These are phyloP conservation scores for Euphorbia corollata DNA, from an alignment of 441 rosid genomes.

Conservation along the genomic window DNA sequence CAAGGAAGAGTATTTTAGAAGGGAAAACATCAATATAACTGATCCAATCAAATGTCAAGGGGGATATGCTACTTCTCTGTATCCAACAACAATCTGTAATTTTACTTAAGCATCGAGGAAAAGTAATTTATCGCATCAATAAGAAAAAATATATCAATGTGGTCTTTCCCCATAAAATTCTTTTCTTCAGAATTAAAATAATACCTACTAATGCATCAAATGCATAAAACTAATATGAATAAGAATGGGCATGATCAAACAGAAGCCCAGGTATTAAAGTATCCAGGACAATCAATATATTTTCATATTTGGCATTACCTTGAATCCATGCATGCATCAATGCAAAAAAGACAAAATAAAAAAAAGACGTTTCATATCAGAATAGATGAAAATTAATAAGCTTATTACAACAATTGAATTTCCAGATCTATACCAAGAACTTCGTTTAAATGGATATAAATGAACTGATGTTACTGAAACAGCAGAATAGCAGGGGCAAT, in stretches of 20 bases:
- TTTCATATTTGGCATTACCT: background rate
- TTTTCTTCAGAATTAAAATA: background rate
- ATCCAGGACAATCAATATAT: background rate
- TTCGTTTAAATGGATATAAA: slow-evolving; percentile 5
- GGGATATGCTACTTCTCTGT: slow-evolving; percentile 4
- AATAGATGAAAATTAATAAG: background rate
- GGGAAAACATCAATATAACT: background rate
- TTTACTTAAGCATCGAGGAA: background rate
- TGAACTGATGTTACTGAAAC: background rate
- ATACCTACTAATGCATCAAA: background rate
- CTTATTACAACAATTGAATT: slow-evolving; percentile 1
- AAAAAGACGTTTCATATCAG: background rate
- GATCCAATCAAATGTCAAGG: background rate
- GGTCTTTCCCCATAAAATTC: background rate
- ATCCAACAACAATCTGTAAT: background rate
- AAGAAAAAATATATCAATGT: background rate
- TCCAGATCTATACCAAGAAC: slow-evolving; percentile 5
- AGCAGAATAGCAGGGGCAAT: background rate
- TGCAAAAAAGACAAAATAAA: background rate
- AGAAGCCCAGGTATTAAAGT: background rate
- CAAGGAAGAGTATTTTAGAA: background rate
- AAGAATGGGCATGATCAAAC: slow-evolving; percentile 2
- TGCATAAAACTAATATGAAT: slow-evolving; percentile 3
- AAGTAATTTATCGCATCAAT: background rate
- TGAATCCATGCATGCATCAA: background rate